Base-by-base conservation (phyloP, 306 rosid genomes). In the Dryas alaskensis region DNA sequence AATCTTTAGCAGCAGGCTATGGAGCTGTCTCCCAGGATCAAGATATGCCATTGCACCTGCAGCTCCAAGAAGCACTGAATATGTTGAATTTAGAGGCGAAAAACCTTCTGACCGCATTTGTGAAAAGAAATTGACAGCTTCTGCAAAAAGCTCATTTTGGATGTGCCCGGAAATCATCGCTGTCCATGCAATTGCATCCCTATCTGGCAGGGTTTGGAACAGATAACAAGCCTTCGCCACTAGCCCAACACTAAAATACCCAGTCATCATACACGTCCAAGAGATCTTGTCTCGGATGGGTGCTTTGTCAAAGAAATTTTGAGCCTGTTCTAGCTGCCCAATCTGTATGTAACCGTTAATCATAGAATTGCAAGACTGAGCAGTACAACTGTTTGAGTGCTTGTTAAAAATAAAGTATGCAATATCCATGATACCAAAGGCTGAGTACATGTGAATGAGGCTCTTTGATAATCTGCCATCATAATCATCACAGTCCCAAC, bases 1-100 rank as follows among this genome's bases (percentile, higher is more conserved):
- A 43, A 92, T 81, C 86, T 92, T 92, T 5, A 78, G 49, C 83
- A 77, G 72, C 79, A 87, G 74, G 82, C 84, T 76, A 76, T 92
- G 97, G 60, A 89, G 67, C 71, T 92, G 92, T 74, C 68, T 78
- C 57, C 97, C 97, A 60, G 73, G 78, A 76, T 89, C 96, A 77
- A 92, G 97, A 85, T 86, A 77, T 68, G 97, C 84, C 71, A 85
- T 77, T 31, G 97, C 89, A 67, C 97, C 97, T 7, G 84, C 74
- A 31, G 92, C 96, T 72, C 97, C 96, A 27, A 92, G 84, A 73
- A 92, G 90, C 80, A 79, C 81, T 72, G 89, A 80, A 76, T 78
- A 92, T 5, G 91, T 83, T 57, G 84, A 83, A 80, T 39, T 81
- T 61, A 86, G 59, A 43, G 92, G 92, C 25, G 54, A 49, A 72